phyloP scores from a whole-genome alignment of 2,329 filamentous ascomycete genomes.

The Decorospora gaudefroyi region DNA sequence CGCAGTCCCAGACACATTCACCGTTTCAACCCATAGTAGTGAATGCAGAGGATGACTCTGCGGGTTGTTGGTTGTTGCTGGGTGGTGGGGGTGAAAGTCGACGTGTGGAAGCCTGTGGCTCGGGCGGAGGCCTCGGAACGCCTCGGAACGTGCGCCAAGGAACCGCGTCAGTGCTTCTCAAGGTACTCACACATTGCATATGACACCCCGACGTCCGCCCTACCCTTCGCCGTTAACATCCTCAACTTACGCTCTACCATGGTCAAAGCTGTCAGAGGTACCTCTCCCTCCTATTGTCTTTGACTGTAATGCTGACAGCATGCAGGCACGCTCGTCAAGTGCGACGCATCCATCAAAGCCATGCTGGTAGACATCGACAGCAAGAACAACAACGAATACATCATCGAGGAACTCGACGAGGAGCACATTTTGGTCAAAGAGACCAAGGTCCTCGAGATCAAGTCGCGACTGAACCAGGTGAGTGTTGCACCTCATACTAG shows the following conservation, averaged over 20 bases:
- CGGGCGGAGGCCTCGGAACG: slow-evolving; percentile 9
- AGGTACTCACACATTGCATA: no score
- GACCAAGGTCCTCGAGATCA: slow-evolving; percentile 69
- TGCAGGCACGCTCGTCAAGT: slow-evolving; percentile 73
- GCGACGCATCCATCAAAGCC: slow-evolving; percentile 84
- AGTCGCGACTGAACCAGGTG: slow-evolving; percentile 70
- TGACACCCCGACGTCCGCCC: no score
- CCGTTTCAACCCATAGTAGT: no score
- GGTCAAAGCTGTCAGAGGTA: slow-evolving; percentile 63
- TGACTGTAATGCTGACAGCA: slow-evolving; percentile 1
- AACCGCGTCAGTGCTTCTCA: slow-evolving; percentile 16
- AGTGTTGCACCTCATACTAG: slow-evolving; percentile 8
- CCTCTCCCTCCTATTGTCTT: background rate
- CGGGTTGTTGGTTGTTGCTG: no score
- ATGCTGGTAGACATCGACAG: slow-evolving; percentile 79
- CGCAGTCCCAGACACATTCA: no score
- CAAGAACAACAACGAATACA: slow-evolving; percentile 68
- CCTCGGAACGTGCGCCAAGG: slow-evolving; percentile 19
- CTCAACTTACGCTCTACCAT: slow-evolving; percentile 45
- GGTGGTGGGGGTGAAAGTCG: background rate
- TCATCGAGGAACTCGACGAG: slow-evolving; percentile 80
- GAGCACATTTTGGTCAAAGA: slow-evolving; percentile 75
- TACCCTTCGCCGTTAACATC: slow-evolving; percentile 7
- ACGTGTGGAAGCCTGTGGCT: background rate
- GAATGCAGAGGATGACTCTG: no score